Evolutionary conservation across 176 grass and related monocot genomes (phyloP).

Genomic region (Poa pratensis): DNA sequence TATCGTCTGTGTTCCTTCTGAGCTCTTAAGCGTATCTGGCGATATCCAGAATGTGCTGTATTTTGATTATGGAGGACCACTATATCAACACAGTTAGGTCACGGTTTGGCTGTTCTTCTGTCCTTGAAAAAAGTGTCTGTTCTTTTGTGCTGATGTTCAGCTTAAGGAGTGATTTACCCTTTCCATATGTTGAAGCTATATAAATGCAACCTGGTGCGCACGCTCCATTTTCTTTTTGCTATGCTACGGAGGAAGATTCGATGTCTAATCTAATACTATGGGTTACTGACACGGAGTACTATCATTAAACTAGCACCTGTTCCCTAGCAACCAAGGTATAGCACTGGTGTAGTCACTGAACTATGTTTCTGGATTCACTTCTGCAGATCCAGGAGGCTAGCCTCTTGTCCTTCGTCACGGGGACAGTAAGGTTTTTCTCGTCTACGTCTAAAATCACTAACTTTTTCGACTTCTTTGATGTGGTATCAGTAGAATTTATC

Average conservation of each 20-base stretch:
- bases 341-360: background rate
- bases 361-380: slow-evolving; percentile 21
- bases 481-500: background rate
- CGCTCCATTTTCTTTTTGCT: background rate
- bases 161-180: background rate
- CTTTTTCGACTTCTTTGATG: background rate
- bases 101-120: slow-evolving; percentile 41
- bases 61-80: slow-evolving; percentile 45
- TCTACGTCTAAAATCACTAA: background rate
- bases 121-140: too few species aligned
- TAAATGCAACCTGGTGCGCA: background rate
- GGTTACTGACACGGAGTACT: background rate
- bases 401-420: slow-evolving; percentile 8
- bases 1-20: background rate
- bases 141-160: slow-evolving; percentile 42
- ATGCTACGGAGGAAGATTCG: background rate
- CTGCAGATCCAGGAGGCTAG: slow-evolving; percentile 38
- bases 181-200: background rate
- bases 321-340: slow-evolving; percentile 30
- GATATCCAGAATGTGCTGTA: background rate
- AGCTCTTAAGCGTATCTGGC: background rate
- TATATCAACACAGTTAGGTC: slow-evolving; percentile 50
- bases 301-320: slow-evolving; percentile 22
- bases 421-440: background rate
- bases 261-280: background rate